A percentile compares a stretch with the other conserved stretches of the same genome.
Evolutionary conservation across 805 yeast species (phyloP).

Genomic region (Lipomyces kockii): DNA sequence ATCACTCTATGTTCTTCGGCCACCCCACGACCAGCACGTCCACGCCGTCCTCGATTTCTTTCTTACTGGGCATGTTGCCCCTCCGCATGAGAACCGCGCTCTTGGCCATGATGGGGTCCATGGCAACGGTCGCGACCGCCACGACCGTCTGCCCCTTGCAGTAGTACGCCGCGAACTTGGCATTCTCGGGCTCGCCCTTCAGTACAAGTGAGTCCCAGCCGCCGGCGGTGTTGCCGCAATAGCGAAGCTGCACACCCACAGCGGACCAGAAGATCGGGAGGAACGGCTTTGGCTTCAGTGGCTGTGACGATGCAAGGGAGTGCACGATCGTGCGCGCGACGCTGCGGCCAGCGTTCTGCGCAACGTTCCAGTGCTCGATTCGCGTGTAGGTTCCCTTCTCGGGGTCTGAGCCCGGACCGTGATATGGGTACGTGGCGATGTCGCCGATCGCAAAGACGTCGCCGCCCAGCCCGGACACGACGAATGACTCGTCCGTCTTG

Average conservation of each 20-base stretch:
- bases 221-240: slow-evolving; percentile 16
- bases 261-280: slow-evolving; percentile 24
- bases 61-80: slow-evolving; percentile 15
- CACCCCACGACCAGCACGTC: slow-evolving; percentile 7
- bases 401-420: slow-evolving; percentile 10
- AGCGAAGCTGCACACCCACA: slow-evolving; percentile 21
- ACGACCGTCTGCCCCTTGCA: slow-evolving; percentile 18
- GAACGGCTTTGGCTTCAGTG: slow-evolving; percentile 14
- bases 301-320: not conserved
- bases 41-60: slow-evolving; percentile 12
- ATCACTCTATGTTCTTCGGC: slow-evolving; percentile 3
- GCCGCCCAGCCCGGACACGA: slow-evolving; percentile 14
- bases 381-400: slow-evolving; percentile 6
- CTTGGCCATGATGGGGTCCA: slow-evolving; percentile 14
- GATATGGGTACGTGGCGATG: slow-evolving; percentile 18
- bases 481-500: slow-evolving; percentile 12
- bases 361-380: slow-evolving; percentile 25
- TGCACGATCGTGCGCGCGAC: slow-evolving; percentile 10
- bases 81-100: slow-evolving; percentile 10
- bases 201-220: slow-evolving; percentile 17
- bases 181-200: slow-evolving; percentile 11
- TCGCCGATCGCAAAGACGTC: slow-evolving; percentile 26
- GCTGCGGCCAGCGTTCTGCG: slow-evolving; percentile 9
- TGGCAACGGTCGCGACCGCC: slow-evolving; percentile 14
- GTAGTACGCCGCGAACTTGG: slow-evolving; percentile 13